phyloP scores from a whole-genome alignment of 2,329 filamentous ascomycete genomes.

The Pleurostoma richardsiae region DNA sequence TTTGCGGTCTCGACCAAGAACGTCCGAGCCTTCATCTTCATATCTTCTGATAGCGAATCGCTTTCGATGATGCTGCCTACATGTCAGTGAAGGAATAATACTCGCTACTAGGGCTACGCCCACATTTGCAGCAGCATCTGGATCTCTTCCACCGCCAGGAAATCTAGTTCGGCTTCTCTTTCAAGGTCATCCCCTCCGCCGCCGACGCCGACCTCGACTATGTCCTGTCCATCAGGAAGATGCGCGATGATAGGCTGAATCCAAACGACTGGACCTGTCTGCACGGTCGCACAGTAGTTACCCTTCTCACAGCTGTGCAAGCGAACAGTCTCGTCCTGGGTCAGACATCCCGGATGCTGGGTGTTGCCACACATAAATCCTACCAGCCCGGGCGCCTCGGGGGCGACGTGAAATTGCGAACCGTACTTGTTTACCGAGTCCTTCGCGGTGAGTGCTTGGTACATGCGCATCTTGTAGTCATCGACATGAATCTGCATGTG shows the following conservation, averaged over 20 bases:
- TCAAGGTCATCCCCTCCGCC: slow-evolving; percentile 74
- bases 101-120: background rate
- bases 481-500: slow-evolving; percentile 70
- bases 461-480: slow-evolving; percentile 71
- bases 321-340: slow-evolving; percentile 52
- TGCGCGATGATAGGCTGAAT: slow-evolving; percentile 76
- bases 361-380: slow-evolving; percentile 74
- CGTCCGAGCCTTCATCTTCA: slow-evolving; percentile 15
- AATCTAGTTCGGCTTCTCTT: slow-evolving; percentile 61
- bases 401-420: slow-evolving; percentile 35
- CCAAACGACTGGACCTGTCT: slow-evolving; percentile 54
- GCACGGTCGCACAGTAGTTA: slow-evolving; percentile 48
- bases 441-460: slow-evolving; percentile 53
- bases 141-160: slow-evolving; percentile 48
- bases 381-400: slow-evolving; percentile 62
- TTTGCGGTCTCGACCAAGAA: slow-evolving; percentile 10
- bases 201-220: slow-evolving; percentile 71
- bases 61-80: background rate
- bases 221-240: slow-evolving; percentile 50
- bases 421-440: slow-evolving; percentile 31
- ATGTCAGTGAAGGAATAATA: background rate
- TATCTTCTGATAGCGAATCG: slow-evolving; percentile 7
- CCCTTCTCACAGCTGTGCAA: slow-evolving; percentile 86
- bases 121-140: slow-evolving; percentile 32
- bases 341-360: slow-evolving; percentile 66